phyloP scores from a whole-genome alignment of 1,284 basidiomycete species.

The Inonotus obliquus region DNA sequence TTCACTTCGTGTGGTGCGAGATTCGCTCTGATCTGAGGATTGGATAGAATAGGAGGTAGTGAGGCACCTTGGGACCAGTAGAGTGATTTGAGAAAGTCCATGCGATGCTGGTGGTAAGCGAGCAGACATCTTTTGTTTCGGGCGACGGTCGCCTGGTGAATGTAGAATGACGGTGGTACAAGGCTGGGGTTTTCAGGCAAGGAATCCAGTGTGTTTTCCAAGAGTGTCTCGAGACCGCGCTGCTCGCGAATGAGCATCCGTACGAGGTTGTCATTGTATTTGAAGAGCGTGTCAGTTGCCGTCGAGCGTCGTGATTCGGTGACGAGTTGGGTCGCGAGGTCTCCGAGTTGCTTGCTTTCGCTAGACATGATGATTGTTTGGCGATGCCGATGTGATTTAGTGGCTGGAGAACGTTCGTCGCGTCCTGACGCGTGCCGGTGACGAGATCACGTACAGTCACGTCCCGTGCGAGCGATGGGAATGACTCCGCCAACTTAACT shows the following conservation, averaged over 20 bases:
- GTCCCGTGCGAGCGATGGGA: neutral
- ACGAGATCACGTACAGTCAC: neutral
- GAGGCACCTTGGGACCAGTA: constrained; percentile 96
- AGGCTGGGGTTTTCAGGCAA: constrained; percentile 35
- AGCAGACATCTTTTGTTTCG: constrained; percentile 93
- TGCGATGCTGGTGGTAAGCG: constrained; percentile 84
- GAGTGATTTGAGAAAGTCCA: constrained; percentile 77
- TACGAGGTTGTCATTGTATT: constrained; percentile 89
- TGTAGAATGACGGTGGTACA: constrained; percentile 66
- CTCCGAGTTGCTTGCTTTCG: constrained; percentile 52
- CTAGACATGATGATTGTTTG: neutral
- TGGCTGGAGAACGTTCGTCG: neutral
- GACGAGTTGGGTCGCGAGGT: constrained; percentile 85
- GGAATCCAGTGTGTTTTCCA: constrained; percentile 40
- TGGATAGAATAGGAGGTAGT: constrained; percentile 77
- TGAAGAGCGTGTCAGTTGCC: constrained; percentile 78
- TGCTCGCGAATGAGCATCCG: constrained; percentile 87
- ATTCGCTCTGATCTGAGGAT: constrained; percentile 69
- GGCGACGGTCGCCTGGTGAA: constrained; percentile 83
- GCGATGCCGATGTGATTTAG: neutral
- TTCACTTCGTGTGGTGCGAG: constrained; percentile 90
- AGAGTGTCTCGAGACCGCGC: constrained; percentile 75
- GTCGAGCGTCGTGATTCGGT: constrained; percentile 82
- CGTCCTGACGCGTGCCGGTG: neutral
- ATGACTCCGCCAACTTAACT: neutral